Evolutionary conservation across 805 yeast species (phyloP).

Genomic region (Danielia oregonensis): DNA sequence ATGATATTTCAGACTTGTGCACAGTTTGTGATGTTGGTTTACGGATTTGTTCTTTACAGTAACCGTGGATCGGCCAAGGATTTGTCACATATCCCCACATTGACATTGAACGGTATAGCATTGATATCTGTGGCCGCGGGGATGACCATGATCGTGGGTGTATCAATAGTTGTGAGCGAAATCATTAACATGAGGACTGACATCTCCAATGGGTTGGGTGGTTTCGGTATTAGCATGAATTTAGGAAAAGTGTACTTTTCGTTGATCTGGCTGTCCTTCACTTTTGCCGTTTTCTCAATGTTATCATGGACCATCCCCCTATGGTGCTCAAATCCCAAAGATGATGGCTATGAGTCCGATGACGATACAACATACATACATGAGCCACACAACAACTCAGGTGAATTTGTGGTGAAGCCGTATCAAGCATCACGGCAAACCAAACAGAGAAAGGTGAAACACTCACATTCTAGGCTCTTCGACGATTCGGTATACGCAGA

Average conservation of each 20-base stretch:
- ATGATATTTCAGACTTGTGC: conserved; percentile 24
- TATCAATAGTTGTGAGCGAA: conserved; percentile 26
- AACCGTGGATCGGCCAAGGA: conserved; percentile 31
- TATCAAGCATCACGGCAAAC: conserved; percentile 1
- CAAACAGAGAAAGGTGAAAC: neutral
- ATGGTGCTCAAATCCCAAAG: conserved; percentile 53
- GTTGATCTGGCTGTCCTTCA: conserved; percentile 36
- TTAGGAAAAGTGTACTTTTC: conserved; percentile 41
- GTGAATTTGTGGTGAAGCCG: neutral
- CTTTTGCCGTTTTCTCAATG: conserved; percentile 21
- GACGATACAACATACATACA: conserved; percentile 13
- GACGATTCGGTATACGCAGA: neutral
- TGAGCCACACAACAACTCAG: neutral
- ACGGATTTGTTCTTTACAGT: conserved; percentile 34
- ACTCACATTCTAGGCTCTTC: conserved; percentile 1
- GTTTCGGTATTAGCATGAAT: conserved; percentile 44
- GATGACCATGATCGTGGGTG: conserved; percentile 26
- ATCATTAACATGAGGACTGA: conserved; percentile 18
- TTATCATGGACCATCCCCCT: conserved; percentile 34
- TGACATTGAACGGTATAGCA: conserved; percentile 35
- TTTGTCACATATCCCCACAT: conserved; percentile 26
- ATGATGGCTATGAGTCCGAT: conserved; percentile 8
- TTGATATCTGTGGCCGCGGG: conserved; percentile 31
- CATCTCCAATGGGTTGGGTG: conserved; percentile 24
- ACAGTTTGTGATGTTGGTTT: conserved; percentile 25